A percentile compares a stretch with the other conserved stretches of the same genome.
Evolutionary conservation across 176 grass and related monocot species (phyloP).

Genomic region (Cenchrus fungigraminus): DNA sequence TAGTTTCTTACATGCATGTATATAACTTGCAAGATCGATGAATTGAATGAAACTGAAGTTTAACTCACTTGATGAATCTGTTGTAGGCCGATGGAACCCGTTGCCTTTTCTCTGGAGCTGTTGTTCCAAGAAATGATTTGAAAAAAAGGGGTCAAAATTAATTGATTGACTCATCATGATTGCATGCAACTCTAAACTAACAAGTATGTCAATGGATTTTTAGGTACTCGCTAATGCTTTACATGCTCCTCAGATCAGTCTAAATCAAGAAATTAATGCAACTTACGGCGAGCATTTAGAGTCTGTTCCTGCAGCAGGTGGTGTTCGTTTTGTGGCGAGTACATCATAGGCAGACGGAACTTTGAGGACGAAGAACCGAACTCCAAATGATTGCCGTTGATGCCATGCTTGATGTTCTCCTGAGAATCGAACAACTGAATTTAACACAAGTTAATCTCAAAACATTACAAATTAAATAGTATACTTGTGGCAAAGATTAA

Average conservation of each 20-base stretch:
- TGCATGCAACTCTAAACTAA: constrained; percentile 19
- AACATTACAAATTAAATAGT: background rate
- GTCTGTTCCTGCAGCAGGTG: constrained; percentile 51
- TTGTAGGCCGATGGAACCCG: constrained; percentile 95
- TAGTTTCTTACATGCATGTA: background rate
- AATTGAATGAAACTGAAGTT: background rate
- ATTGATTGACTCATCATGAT: constrained; percentile 11
- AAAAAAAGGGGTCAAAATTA: background rate
- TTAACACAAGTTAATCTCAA: background rate
- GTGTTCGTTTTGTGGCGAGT: constrained; percentile 42
- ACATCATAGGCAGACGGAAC: constrained; percentile 43
- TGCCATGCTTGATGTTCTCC: constrained; percentile 44
- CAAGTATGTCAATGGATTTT: background rate
- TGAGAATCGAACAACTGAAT: background rate
- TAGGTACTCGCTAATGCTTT: background rate
- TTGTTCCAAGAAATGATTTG: constrained; percentile 19
- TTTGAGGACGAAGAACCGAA: constrained; percentile 52
- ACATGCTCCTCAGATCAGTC: background rate
- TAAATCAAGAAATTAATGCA: background rate
- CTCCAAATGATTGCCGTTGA: constrained; percentile 39
- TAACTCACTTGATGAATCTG: constrained; percentile 92
- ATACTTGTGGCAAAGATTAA: background rate
- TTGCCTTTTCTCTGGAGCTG: constrained; percentile 91
- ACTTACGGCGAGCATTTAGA: constrained; percentile 54
- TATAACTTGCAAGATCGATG: background rate